Percentiles rank a stretch among this genome's conserved stretches.
phyloP scores from a whole-genome alignment of 257 asterid species.

The Petunia secreta region DNA sequence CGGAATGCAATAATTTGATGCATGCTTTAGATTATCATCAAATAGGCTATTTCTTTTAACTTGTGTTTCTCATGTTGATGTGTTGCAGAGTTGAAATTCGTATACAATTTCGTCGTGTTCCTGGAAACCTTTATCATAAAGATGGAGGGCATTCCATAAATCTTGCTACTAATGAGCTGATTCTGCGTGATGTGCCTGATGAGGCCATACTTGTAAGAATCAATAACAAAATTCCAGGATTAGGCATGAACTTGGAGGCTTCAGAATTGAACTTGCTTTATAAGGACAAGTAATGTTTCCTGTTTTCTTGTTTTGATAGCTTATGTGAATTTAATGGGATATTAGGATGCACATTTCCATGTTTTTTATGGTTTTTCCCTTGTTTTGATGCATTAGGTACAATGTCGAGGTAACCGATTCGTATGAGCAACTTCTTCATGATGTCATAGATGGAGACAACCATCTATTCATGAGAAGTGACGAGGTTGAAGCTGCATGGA shows the following conservation, averaged over 20 bases:
- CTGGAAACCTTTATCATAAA: slow-evolving; percentile 46
- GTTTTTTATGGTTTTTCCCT: not conserved
- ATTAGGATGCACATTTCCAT: slow-evolving; percentile 5
- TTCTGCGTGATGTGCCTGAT: slow-evolving; percentile 50
- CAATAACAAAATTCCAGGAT: slow-evolving; percentile 57
- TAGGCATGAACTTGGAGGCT: slow-evolving; percentile 54
- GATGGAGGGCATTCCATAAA: slow-evolving; percentile 25
- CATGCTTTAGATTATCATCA: not conserved
- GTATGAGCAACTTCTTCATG: slow-evolving; percentile 57
- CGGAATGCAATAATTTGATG: not conserved
- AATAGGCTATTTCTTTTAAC: not conserved
- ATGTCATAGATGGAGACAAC: slow-evolving; percentile 56
- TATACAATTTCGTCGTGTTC: slow-evolving; percentile 50
- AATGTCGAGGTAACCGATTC: slow-evolving; percentile 48
- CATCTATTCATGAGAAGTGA: slow-evolving; percentile 60
- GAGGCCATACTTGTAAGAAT: slow-evolving; percentile 52
- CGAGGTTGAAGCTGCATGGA: slow-evolving; percentile 57
- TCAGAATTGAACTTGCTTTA: slow-evolving; percentile 59
- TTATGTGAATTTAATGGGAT: not conserved
- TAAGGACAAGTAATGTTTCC: slow-evolving; percentile 51
- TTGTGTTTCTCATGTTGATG: not conserved
- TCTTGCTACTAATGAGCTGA: slow-evolving; percentile 51
- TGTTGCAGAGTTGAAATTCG: slow-evolving; percentile 54
- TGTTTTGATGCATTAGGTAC: slow-evolving; percentile 40
- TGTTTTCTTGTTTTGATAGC: not conserved